These are phyloP conservation scores for Ophiocordyceps unilateralis DNA, from an alignment of 2,329 filamentous ascomycete genomes.

Conservation along the genomic window DNA sequence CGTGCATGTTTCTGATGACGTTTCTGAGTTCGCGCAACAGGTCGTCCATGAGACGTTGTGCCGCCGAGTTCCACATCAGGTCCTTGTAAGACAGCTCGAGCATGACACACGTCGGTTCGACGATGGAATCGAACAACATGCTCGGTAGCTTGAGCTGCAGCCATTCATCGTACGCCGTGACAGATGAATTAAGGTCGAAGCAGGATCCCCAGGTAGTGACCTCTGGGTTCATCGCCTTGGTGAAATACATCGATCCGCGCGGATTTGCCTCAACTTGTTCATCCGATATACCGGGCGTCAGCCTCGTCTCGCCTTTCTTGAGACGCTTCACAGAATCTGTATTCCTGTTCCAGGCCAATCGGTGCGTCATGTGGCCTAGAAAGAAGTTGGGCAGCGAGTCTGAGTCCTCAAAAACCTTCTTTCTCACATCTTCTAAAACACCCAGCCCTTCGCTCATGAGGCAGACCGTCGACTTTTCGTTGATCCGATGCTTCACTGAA, in stretches of 20 bases:
- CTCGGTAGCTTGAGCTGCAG: conserved; percentile 62
- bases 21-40: conserved; percentile 58
- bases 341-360: conserved; percentile 23
- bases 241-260: background rate
- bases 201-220: conserved; percentile 7
- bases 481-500: conserved; percentile 47
- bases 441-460: conserved; percentile 74
- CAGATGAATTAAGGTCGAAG: conserved; percentile 7
- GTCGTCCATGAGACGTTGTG: conserved; percentile 48
- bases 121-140: conserved; percentile 55
- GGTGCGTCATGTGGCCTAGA: conserved; percentile 42
- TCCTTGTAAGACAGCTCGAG: conserved; percentile 61
- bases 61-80: conserved; percentile 47
- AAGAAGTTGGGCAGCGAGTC: conserved; percentile 56
- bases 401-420: conserved; percentile 50
- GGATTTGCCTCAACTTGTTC: background rate
- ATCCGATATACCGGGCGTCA: conserved; percentile 10
- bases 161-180: conserved; percentile 24
- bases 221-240: conserved; percentile 7
- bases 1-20: conserved; percentile 59
- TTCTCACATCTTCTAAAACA: conserved; percentile 60
- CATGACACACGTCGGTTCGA: conserved; percentile 68
- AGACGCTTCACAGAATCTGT: conserved; percentile 21
- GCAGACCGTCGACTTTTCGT: conserved; percentile 51
- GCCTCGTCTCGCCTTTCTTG: conserved; percentile 12